A percentile compares a stretch with the other conserved stretches of the same genome.
Conservation (phyloP, 768 basidiomycete species). For the Boletus patriciae region DNA sequence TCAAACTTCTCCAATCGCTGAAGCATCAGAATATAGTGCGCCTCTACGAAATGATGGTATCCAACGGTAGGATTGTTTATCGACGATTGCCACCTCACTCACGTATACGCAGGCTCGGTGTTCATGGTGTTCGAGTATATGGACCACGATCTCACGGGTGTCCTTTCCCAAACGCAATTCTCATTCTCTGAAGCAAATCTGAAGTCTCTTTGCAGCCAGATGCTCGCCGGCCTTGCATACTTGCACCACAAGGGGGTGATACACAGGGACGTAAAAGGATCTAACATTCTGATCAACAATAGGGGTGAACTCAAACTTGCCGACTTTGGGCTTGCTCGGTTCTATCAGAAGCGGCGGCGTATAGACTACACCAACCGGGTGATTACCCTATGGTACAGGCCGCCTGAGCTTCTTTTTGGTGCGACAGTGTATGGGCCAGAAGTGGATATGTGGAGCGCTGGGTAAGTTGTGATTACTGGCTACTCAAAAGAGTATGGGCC, state of each 20-base stretch:
- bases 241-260: conserved; percentile 95
- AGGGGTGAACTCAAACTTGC: conserved; percentile 92
- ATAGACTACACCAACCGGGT: conserved; percentile 99
- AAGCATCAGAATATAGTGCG: conserved; percentile 87
- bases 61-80: conserved; percentile 63
- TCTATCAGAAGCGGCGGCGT: conserved; percentile 87
- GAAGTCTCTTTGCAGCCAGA: conserved; percentile 94
- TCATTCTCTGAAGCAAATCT: conserved; percentile 82
- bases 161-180: conserved; percentile 89
- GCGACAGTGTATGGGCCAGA: conserved; percentile 96
- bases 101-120: conserved; percentile 66
- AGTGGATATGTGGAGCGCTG: conserved; percentile 99
- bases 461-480: conserved; percentile 47
- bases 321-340: conserved; percentile 95
- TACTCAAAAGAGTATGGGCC: not conserved
- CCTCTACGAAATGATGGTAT: conserved; percentile 98
- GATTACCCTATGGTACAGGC: conserved; percentile 97
- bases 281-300: conserved; percentile 93
- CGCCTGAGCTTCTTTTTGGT: conserved; percentile 92
- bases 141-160: conserved; percentile 96
- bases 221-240: conserved; percentile 92
- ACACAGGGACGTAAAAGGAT: conserved; percentile 98
- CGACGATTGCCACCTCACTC: not conserved
- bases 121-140: conserved; percentile 99
- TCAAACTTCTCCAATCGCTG: conserved; percentile 92